A percentile compares a stretch with the other conserved stretches of the same genome.
Evolutionary conservation across 768 basidiomycete genomes (phyloP).

Genomic region (Stropharia rugosoannulata): DNA sequence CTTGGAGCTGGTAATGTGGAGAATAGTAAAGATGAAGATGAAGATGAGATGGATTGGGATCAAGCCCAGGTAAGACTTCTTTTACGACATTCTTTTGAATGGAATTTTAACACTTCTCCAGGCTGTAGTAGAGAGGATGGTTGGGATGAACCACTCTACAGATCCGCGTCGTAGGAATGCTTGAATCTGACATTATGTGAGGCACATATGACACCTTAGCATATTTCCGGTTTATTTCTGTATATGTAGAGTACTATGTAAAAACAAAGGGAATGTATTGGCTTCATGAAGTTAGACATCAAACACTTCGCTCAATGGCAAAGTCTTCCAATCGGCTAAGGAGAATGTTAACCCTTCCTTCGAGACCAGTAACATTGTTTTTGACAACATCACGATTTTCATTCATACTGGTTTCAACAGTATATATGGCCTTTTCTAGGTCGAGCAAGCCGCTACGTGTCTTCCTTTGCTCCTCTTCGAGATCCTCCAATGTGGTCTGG

Average conservation of each 20-base stretch:
- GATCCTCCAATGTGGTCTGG: slow-evolving; percentile 55
- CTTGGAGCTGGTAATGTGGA: slow-evolving; percentile 62
- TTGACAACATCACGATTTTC: slow-evolving; percentile 71
- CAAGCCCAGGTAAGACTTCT: slow-evolving; percentile 54
- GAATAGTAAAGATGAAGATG: slow-evolving; percentile 53
- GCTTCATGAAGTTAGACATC: neutral
- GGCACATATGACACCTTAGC: neutral
- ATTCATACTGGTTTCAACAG: slow-evolving; percentile 74
- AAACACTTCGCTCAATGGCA: slow-evolving; percentile 16
- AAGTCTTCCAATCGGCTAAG: slow-evolving; percentile 43
- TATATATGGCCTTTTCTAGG: slow-evolving; percentile 62
- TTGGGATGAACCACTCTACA: slow-evolving; percentile 45
- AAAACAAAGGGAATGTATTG: neutral
- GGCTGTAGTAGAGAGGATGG: slow-evolving; percentile 60
- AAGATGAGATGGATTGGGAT: slow-evolving; percentile 66
- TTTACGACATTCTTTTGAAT: neutral
- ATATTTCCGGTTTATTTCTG: slow-evolving; percentile 1
- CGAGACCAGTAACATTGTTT: slow-evolving; percentile 72
- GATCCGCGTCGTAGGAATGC: slow-evolving; percentile 30
- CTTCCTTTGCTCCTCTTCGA: slow-evolving; percentile 75
- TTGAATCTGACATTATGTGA: slow-evolving; percentile 6
- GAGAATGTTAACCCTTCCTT: slow-evolving; percentile 44
- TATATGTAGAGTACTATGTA: slow-evolving; percentile 3
- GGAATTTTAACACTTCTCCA: neutral
- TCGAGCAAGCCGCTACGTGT: slow-evolving; percentile 64